These are phyloP conservation scores for Oehlia diaphana DNA, from an alignment of 192 early-diverging fungal species.

Conservation along the genomic window DNA sequence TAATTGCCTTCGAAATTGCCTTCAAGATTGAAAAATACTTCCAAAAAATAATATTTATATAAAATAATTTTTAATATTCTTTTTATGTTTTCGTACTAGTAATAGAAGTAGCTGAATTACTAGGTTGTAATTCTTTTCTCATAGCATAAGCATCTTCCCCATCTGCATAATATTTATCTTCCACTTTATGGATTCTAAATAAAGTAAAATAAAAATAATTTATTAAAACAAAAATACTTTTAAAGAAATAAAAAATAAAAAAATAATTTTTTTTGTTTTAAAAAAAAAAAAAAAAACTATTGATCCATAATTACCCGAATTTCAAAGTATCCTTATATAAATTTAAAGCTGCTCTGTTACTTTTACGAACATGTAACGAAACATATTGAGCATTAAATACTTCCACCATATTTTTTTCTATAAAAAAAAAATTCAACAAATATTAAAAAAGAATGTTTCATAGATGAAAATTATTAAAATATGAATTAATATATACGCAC, in stretches of 20 bases:
- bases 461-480: neutral
- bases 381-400: slow-evolving; percentile 85
- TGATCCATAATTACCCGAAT: slow-evolving; percentile 60
- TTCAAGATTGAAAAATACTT: too few relatives aligned
- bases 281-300: neutral
- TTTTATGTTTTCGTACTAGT: too few relatives aligned
- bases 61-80: too few relatives aligned
- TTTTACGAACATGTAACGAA: slow-evolving; percentile 92
- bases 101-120: neutral
- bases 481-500: slow-evolving; percentile 46
- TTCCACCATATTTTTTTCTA: slow-evolving; percentile 78
- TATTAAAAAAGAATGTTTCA: neutral
- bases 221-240: neutral
- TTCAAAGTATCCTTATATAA: slow-evolving; percentile 93
- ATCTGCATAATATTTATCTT: slow-evolving; percentile 97
- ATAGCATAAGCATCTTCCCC: slow-evolving; percentile 91
- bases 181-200: slow-evolving; percentile 77
- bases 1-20: too few relatives aligned
- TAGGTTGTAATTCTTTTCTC: slow-evolving; percentile 47
- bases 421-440: neutral
- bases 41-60: too few relatives aligned
- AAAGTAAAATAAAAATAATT: neutral
- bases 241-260: neutral
- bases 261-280: too few relatives aligned
- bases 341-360: slow-evolving; percentile 89